Evolutionary conservation across 208 protist species (phyloP), one percentile per base, ranked within the genome.

Genomic region (Entamoeba invadens): DNA sequence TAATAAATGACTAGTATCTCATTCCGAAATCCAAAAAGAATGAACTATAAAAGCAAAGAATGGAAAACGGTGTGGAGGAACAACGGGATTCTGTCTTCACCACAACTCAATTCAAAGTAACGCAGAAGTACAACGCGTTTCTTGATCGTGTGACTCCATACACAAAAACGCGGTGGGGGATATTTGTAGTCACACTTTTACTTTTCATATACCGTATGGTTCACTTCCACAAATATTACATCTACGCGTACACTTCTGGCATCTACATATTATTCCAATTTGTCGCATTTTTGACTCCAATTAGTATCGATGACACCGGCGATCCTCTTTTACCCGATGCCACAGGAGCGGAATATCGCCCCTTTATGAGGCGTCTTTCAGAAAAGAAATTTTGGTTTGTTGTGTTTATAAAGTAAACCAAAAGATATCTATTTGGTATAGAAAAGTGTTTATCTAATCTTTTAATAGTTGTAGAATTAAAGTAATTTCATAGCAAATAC

Each of bases 231-330:
- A 45, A 25, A 31, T 93, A 50, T 51, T 93, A 93, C 51, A 51
- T 93, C 44, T 50, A 50, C 51, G 91, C 91, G n/a, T 93, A 93
- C n/a, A 25, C 91, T 51, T 50, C 4, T 3, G 42, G 45, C 1
- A 93, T 93, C 6, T 93, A 45, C 21, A 44, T 93, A 6, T 51
- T 93, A 51, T 45, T 93, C 45, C 21, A 25, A 50, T 25, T 46
- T 51, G 6, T 93, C 6, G 44, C 91, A n/a, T 93, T 93, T 93
- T 51, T 93, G 8, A 93, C 91, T n/a, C 91, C 91, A 31, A 46
- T 38, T 35, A n/a, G 8, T 93, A 4, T 35, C 0, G 5, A 50
- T 0, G 6, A 10, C 8, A 45, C 5, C n/a, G 91, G 44, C 44
- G 42, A 44, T 0, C 91, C 91, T n/a, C 6, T 93, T n/a, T n/a